Percentiles rank a stretch among this genome's conserved stretches.
These are phyloP conservation scores for Nicotiana obtusifolia DNA, from an alignment of 257 asterid species.

Conservation along the genomic window DNA sequence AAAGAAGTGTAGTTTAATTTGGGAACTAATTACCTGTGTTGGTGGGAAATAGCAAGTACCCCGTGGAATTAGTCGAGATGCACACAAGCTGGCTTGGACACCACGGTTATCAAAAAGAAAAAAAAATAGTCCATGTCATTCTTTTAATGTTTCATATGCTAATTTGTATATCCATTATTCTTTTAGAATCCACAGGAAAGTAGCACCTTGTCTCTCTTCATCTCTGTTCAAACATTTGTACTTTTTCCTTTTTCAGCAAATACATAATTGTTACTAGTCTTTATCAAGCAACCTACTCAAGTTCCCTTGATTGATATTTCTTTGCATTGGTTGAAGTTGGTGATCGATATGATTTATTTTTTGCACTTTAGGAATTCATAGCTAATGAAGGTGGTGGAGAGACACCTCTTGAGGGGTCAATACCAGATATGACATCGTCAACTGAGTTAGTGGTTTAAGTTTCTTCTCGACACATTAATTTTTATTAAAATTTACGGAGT, in stretches of 20 bases:
- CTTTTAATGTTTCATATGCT: neutral
- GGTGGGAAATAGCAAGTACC: too few relatives aligned
- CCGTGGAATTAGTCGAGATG: too few relatives aligned
- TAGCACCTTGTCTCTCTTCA: neutral
- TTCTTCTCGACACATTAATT: neutral
- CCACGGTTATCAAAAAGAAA: too few relatives aligned
- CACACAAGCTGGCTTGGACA: too few relatives aligned
- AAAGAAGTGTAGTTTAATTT: neutral
- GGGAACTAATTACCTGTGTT: neutral
- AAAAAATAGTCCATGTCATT: neutral
- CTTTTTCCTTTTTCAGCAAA: neutral
- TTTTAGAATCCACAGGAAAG: neutral
- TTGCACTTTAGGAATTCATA: conserved; percentile 54
- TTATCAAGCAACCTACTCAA: neutral
- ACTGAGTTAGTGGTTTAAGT: conserved; percentile 68
- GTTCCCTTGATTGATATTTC: neutral
- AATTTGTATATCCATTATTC: neutral
- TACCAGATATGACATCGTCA: conserved; percentile 98
- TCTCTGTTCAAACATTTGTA: neutral
- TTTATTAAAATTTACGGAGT: conserved; percentile 7
- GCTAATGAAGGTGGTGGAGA: conserved; percentile 89
- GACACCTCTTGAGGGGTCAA: conserved; percentile 94
- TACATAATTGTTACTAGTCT: neutral
- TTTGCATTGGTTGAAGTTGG: neutral
- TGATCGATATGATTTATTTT: neutral